These are phyloP conservation scores for Coemansia sp. DNA, from an alignment of 192 early-diverging fungal species.

Conservation along the genomic window DNA sequence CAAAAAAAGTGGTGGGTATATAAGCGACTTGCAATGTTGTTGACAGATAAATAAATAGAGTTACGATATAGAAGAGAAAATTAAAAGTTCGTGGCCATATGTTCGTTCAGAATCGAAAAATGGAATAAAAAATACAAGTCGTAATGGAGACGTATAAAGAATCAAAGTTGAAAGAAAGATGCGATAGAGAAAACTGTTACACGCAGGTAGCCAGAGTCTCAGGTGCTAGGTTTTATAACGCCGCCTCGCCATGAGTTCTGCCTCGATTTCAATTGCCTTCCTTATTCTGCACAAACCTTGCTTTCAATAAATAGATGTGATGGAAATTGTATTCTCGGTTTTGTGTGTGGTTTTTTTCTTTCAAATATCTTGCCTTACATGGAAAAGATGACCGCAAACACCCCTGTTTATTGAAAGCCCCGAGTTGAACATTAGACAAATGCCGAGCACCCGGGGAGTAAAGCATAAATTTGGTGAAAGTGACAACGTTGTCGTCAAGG, in stretches of 20 bases:
- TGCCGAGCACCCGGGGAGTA: background rate
- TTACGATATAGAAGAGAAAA: too few relatives aligned
- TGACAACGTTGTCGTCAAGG: background rate
- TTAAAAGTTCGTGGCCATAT: too few relatives aligned
- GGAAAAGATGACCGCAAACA: background rate
- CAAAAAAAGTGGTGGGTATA: too few relatives aligned
- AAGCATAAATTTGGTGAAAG: background rate
- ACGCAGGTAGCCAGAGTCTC: too few relatives aligned
- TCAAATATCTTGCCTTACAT: background rate
- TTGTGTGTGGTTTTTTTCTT: background rate
- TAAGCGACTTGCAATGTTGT: too few relatives aligned
- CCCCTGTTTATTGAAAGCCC: background rate
- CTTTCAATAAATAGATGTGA: background rate
- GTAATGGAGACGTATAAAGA: background rate
- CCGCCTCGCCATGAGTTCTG: too few relatives aligned
- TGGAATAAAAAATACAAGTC: background rate
- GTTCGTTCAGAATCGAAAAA: background rate
- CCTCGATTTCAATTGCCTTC: too few relatives aligned
- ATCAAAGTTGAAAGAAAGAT: background rate
- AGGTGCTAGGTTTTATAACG: too few relatives aligned
- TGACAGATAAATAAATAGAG: too few relatives aligned
- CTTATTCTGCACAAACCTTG: too few relatives aligned
- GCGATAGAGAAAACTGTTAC: background rate
- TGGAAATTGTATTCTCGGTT: background rate
- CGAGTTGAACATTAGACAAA: background rate